Base-by-base conservation (phyloP, 2,329 filamentous ascomycete species). In the Pyrenochaeta sp. region DNA sequence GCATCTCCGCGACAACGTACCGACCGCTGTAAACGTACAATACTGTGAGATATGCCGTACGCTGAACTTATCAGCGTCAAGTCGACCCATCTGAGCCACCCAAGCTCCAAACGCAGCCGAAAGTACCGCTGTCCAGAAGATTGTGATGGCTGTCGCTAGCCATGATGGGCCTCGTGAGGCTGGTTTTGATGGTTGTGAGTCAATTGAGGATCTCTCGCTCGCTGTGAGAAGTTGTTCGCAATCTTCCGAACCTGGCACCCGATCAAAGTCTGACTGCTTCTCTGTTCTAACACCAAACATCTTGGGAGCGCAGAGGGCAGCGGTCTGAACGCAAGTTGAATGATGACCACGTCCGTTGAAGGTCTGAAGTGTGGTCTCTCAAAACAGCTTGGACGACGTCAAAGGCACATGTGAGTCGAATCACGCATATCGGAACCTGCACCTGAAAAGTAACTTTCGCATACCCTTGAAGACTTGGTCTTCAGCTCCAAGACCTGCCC, bases 31-130 rank as follows among this genome's bases (percentile, higher is more conserved):
- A 2, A 14, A 53, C 67, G 12, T 62, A 74, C 72, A 74, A 37
- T 71, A 73, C 40, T 73, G 64, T 10, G 72, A 73, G 21, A 60
- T 67, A 29, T 72, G 65, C 30, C 56, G 53, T 20, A 71, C 68
- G 47, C 67, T 68, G 48, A 71, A 70, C 11, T 47, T 31, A 50
- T 72, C 68, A 7, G 63, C 56, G 46, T 69, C 51, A 7, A 64
- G 20, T 33, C 58, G 53, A 17, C 45, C 43, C 14, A 44, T 45
- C 39, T 42, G 59, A 33, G 48, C 57, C 15, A 54, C 51, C 57
- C 61, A 69, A 7, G 61, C 67, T 45, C 70, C 70, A 23, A 64
- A 45, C 2, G 54, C 31, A 1, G 59, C 62, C 7, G 69, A 70
- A 2, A 67, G 12, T 15, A 66, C 39, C 21, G 63, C 57, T 6